Conservation (phyloP, 1,139 yeast genomes). For the Geotrichum aggregatum region DNA sequence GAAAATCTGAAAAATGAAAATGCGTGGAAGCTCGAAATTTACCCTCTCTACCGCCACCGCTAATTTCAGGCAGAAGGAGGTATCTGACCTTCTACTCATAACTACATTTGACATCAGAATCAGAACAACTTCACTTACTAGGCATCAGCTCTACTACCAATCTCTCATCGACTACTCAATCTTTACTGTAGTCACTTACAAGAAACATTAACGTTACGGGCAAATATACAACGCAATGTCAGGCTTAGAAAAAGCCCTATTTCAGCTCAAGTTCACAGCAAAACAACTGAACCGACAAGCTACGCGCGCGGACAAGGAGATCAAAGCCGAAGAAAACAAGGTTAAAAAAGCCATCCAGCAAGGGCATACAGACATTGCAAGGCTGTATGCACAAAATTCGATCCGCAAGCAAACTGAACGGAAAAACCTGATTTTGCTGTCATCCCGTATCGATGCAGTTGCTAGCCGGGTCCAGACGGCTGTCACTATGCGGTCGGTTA, state of each 20-base stretch:
- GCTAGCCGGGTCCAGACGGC: conserved; percentile 96
- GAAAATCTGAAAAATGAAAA: background rate
- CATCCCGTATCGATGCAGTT: conserved; percentile 92
- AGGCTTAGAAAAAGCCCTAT: conserved; percentile 22
- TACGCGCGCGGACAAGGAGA: conserved; percentile 84
- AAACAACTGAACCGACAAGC: conserved; percentile 91
- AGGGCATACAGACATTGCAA: conserved; percentile 90
- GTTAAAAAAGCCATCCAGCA: conserved; percentile 80
- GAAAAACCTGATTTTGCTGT: conserved; percentile 70
- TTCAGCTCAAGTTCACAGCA: conserved; percentile 64
- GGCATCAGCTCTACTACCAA: background rate
- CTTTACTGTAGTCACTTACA: too few species aligned
- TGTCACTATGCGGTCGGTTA: conserved; percentile 90
- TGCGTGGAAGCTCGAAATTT: background rate
- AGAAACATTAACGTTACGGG: too few species aligned
- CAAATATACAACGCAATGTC: conserved; percentile 16
- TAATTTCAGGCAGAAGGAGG: too few species aligned
- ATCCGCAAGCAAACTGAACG: conserved; percentile 87
- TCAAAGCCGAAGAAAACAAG: conserved; percentile 78
- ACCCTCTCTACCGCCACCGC: conserved; percentile 7
- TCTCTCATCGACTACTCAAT: background rate
- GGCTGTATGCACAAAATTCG: conserved; percentile 91
- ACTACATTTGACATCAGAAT: too few species aligned
- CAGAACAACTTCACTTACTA: background rate
- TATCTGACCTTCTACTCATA: too few species aligned